Evolutionary conservation across 441 rosid genomes (phyloP), one percentile per base, ranked within the genome.

Genomic region (Sinapis alba): DNA sequence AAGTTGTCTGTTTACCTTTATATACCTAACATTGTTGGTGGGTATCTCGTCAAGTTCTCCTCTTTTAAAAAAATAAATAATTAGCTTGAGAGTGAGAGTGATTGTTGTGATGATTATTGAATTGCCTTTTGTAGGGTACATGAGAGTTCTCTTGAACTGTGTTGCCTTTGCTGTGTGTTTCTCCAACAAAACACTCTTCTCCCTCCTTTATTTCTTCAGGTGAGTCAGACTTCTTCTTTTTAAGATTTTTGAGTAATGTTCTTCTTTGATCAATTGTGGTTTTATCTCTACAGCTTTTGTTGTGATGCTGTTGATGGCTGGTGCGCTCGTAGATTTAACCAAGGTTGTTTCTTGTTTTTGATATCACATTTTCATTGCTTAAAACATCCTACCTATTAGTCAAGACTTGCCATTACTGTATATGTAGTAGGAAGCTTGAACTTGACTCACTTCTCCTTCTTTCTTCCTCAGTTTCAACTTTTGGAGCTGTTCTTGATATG

Each of bases 401-500:
- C 23, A 8, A 34, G 63, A 19, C 23, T 6, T 75, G 50, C 6
- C 56, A 61, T 18, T 61, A 51, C 54, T 63, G 3, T 21, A n/a
- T 19, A 21, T 30, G 34, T 30, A 30, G 26, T 56, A 18, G 47
- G 72, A 64, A 45, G 56, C 43, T 71, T 34, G 50, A 65, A 50
- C 38, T 19, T 71, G 51, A 59, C 72, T 26, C 34, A 1, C 9
- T 26, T 19, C 30, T 74, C 38, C 13, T 70, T 77, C 43, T 53
- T 68, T 58, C 60, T 72, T 72, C 38, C 43, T 57, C 86, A 95
- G 98, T 92, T 74, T 95, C 99, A 45, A 95, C 99, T 24, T 91
- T 95, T 81, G 99, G 97, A 84, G 99, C 98, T 75, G 95, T 95
- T 77, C 84, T 95, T 77, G 99, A 95, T 84, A 95, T 95, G 98